Conservation (phyloP, 768 basidiomycete species). For the Podaxis carcinomalis region DNA sequence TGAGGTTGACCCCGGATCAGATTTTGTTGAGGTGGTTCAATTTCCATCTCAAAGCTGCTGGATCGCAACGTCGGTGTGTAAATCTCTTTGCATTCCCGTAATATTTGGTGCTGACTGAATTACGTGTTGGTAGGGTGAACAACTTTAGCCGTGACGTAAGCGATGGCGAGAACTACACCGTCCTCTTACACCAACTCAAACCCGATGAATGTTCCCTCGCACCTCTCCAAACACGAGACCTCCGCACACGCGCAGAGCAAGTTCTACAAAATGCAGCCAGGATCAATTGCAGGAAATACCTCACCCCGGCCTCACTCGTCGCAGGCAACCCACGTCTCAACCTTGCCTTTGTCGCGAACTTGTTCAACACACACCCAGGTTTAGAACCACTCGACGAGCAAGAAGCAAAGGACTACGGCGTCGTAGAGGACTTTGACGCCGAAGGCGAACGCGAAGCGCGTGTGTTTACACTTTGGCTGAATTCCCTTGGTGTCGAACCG, state of each 20-base stretch:
- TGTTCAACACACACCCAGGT: conserved; percentile 97
- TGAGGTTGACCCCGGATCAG: conserved; percentile 93
- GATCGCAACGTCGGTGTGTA: conserved; percentile 76
- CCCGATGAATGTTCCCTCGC: conserved; percentile 89
- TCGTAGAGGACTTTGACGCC: conserved; percentile 95
- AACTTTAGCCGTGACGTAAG: conserved; percentile 98
- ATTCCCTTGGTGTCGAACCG: conserved; percentile 95
- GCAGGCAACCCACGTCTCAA: conserved; percentile 96
- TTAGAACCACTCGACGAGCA: conserved; percentile 92
- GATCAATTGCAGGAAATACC: conserved; percentile 94
- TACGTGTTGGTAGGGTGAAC: conserved; percentile 60
- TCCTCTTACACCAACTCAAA: conserved; percentile 93
- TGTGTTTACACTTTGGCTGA: conserved; percentile 97
- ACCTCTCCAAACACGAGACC: conserved; percentile 82
- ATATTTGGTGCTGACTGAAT: conserved; percentile 10
- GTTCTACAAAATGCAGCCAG: conserved; percentile 91
- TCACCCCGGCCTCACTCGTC: conserved; percentile 87
- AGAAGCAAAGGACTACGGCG: conserved; percentile 87
- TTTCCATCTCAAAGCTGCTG: conserved; percentile 94
- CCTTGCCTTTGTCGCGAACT: conserved; percentile 95
- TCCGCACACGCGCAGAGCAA: conserved; percentile 85
- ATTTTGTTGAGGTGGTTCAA: conserved; percentile 99
- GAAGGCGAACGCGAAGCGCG: conserved; percentile 98
- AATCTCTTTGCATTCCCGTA: not conserved
- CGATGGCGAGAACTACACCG: conserved; percentile 96